phyloP scores from a whole-genome alignment of 2,329 filamentous ascomycete genomes.

The Berkeleyomyces rouxiae region DNA sequence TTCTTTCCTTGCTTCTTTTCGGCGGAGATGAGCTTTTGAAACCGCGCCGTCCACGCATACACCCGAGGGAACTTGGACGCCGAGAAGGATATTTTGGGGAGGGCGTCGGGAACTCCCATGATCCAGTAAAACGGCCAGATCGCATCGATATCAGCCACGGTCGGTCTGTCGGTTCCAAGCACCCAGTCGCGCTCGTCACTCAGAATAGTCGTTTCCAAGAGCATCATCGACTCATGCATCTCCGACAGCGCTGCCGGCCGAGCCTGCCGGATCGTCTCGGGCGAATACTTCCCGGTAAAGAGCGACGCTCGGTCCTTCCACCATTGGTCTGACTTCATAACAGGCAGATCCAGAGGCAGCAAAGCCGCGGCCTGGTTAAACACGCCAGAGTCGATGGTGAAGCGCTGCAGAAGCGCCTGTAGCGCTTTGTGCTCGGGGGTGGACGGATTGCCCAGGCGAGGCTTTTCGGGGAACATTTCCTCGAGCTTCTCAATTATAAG shows the following conservation, averaged over 20 bases:
- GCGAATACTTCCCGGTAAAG: constrained; percentile 16
- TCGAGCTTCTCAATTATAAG: constrained; percentile 52
- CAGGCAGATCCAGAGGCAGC: constrained; percentile 38
- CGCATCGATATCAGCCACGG: constrained; percentile 51
- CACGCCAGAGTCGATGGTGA: constrained; percentile 38
- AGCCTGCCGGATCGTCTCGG: constrained; percentile 17
- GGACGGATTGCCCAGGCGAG: constrained; percentile 23
- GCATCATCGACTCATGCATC: constrained; percentile 34
- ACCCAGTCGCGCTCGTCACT: constrained; percentile 53
- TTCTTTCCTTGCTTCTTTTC: constrained; percentile 21
- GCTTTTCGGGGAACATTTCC: constrained; percentile 30
- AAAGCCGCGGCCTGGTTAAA: constrained; percentile 37
- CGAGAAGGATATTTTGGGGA: constrained; percentile 37
- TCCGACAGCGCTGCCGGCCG: constrained; percentile 40
- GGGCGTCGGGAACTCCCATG: constrained; percentile 33
- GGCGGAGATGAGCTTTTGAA: constrained; percentile 30
- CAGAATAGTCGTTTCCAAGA: constrained; percentile 46
- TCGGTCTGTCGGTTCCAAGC: constrained; percentile 32
- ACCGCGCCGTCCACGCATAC: constrained; percentile 49
- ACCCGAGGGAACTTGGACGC: constrained; percentile 37
- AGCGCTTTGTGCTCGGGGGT: constrained; percentile 18
- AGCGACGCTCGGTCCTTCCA: constrained; percentile 36
- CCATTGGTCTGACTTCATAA: constrained; percentile 41
- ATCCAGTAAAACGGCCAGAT: constrained; percentile 56
- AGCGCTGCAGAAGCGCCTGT: constrained; percentile 34